Base-by-base conservation (phyloP, 2,329 filamentous ascomycete genomes). In the Fusarium nygamai region DNA sequence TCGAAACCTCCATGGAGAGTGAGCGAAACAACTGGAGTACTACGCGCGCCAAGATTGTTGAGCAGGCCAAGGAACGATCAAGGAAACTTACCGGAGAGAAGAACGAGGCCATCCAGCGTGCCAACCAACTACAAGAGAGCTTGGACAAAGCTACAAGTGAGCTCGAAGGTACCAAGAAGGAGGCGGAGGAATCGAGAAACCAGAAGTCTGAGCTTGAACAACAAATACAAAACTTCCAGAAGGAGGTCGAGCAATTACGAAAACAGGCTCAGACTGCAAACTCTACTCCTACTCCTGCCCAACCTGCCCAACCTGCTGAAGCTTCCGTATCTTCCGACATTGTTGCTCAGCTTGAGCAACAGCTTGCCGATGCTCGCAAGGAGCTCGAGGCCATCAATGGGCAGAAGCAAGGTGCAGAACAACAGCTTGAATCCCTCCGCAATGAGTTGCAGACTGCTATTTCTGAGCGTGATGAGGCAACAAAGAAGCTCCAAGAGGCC, bases 361-460 rank as follows among this genome's bases (percentile, higher is more conserved):
- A 90, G 69, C 83, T 91, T 13, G 74, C 80, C 5, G 80, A 84
- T 47, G 80, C 86, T 20, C 86, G 84, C 29, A 89, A 91, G 73
- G 90, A 95, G 75, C 87, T 96, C 16, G 90, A 92, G 48, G 86
- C 86, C 4, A 88, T 92, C 61, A 91, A 85, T 12, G 85, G 90
- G 16, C 91, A 96, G 80, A 95, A 94, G 81, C 86, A 91, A 24
- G 86, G 86, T 5, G 86, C 94, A n/a, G 90, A 94, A 73, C 84
- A 89, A 65, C 90, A 93, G 70, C 85, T 93, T 5, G 84, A 86
- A 51, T 81, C 80, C 31, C 80, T 92, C 5, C 88, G 85, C 36
- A 73, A 81, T 12, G 91, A 95, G 77, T 84, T 97, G 19, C 87
- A 91, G 59, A 84, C 85, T 16, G 88, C 88, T 2, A 88, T 90